Conservation (phyloP, 1,139 yeast genomes). For the Blastobotrys persicus region DNA sequence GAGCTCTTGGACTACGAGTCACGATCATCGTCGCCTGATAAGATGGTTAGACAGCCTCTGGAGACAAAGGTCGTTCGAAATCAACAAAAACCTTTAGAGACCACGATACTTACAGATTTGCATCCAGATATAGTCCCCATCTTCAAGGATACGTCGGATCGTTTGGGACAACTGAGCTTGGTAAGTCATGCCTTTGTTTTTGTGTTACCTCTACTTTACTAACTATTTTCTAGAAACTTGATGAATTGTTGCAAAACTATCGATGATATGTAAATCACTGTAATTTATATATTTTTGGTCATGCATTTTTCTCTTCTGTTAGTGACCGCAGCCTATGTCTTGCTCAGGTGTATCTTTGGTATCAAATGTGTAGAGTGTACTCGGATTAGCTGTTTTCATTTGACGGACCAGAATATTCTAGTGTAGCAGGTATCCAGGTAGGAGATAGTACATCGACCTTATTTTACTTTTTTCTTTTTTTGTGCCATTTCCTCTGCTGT, state of each 20-base stretch:
- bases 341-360: no score
- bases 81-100: conserved; percentile 9
- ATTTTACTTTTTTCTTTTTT: no score
- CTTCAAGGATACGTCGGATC: conserved; percentile 31
- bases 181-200: not conserved
- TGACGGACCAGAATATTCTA: no score
- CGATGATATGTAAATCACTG: conserved; percentile 7
- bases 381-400: no score
- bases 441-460: no score
- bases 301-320: no score
- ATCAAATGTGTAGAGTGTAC: no score
- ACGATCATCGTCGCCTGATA: not conserved
- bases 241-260: conserved; percentile 27
- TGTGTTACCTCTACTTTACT: not conserved
- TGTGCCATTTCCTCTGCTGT: no score
- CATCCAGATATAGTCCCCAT: conserved; percentile 36
- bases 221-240: conserved; percentile 22
- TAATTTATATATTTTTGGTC: not conserved
- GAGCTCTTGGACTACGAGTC: not conserved
- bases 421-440: no score
- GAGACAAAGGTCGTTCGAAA: conserved; percentile 9
- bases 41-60: not conserved
- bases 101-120: conserved; percentile 19
- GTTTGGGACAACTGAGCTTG: conserved; percentile 29
- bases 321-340: no score